phyloP scores from a whole-genome alignment of 2,329 filamentous ascomycete species.

The Exophiala calicioides region DNA sequence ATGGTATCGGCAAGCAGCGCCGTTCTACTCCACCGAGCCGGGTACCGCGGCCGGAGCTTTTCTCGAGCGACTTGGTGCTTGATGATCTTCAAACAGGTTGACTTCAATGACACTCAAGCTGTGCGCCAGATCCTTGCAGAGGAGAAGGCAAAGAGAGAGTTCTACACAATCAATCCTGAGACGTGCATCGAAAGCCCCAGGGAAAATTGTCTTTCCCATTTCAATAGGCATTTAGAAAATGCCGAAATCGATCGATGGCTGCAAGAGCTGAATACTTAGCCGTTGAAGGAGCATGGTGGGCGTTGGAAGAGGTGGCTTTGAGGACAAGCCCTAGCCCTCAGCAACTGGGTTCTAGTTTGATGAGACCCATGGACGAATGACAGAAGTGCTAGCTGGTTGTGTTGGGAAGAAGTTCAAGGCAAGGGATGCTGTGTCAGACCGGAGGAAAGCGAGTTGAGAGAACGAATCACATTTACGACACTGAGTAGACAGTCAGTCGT shows the following conservation, averaged over 20 bases:
- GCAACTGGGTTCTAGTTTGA: no score
- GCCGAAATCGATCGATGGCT: neutral
- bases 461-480: no score
- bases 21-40: neutral
- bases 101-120: neutral
- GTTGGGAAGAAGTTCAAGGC: no score
- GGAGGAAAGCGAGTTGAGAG: no score
- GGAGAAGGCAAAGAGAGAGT: neutral
- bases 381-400: no score
- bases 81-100: neutral
- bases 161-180: neutral
- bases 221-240: neutral
- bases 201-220: neutral
- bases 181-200: neutral
- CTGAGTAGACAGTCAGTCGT: no score
- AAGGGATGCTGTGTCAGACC: no score
- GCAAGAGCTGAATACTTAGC: neutral
- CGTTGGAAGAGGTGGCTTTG: no score
- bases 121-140: neutral
- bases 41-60: neutral
- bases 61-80: neutral
- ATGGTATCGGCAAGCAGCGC: neutral
- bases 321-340: no score
- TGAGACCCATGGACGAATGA: no score
- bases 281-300: neutral